phyloP scores from a whole-genome alignment of 257 asterid genomes.

The Gynochthodes officinalis region DNA sequence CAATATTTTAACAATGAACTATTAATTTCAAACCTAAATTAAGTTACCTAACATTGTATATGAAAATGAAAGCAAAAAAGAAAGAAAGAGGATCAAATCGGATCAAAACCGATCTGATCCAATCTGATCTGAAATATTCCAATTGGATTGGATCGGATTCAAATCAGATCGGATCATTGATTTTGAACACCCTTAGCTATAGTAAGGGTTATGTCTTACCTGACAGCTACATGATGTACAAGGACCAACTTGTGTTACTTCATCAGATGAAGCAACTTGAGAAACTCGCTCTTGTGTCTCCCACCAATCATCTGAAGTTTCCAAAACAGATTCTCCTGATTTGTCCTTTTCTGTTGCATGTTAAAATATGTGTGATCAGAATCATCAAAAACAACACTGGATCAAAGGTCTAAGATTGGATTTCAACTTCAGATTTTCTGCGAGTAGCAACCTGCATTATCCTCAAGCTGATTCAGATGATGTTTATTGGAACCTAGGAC shows the following conservation, averaged over 20 bases:
- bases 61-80: too few relatives aligned
- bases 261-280: slow-evolving; percentile 42
- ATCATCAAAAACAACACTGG: slow-evolving; percentile 19
- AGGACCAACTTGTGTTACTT: slow-evolving; percentile 68
- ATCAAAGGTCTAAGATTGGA: slow-evolving; percentile 19
- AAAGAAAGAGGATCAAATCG: too few relatives aligned
- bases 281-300: slow-evolving; percentile 50
- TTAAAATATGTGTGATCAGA: slow-evolving; percentile 21
- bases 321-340: slow-evolving; percentile 25
- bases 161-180: too few relatives aligned
- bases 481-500: slow-evolving; percentile 28
- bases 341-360: slow-evolving; percentile 22
- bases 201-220: slow-evolving; percentile 38
- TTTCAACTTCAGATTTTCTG: slow-evolving; percentile 15
- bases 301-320: slow-evolving; percentile 44
- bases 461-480: slow-evolving; percentile 22
- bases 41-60: too few relatives aligned
- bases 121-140: too few relatives aligned
- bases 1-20: too few relatives aligned
- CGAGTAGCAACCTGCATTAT: slow-evolving; percentile 26
- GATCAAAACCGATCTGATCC: too few relatives aligned
- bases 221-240: slow-evolving; percentile 71
- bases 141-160: too few relatives aligned
- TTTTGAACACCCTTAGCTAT: too few relatives aligned
- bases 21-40: too few relatives aligned